These are phyloP conservation scores for Lecanicillium sp. DNA, from an alignment of 2,329 filamentous ascomycete species.

Conservation along the genomic window DNA sequence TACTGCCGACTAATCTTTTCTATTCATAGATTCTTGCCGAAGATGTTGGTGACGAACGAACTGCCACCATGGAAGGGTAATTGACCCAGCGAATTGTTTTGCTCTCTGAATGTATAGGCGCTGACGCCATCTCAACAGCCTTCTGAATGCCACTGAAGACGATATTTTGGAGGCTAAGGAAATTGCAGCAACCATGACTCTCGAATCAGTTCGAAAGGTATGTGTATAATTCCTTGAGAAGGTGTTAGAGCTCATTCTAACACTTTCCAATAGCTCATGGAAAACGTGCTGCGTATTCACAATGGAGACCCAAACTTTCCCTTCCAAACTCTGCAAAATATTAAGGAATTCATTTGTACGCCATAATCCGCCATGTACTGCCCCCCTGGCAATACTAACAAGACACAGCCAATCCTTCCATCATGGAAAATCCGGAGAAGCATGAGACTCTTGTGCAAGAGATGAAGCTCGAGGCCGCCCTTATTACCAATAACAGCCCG, in stretches of 20 bases:
- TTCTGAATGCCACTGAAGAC: constrained; percentile 20
- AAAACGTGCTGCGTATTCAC: constrained; percentile 30
- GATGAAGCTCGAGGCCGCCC: constrained; percentile 24
- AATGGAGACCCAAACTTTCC: constrained; percentile 37
- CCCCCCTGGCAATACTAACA: neutral
- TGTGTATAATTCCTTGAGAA: neutral
- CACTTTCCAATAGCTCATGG: constrained; percentile 19
- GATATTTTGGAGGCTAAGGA: constrained; percentile 22
- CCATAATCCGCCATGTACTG: neutral
- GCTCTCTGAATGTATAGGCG: neutral
- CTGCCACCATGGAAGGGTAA: constrained; percentile 6
- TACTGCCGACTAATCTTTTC: neutral
- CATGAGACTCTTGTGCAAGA: constrained; percentile 21
- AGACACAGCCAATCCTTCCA: constrained; percentile 9
- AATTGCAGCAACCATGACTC: constrained; percentile 15
- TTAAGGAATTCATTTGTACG: constrained; percentile 27
- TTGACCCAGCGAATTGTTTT: neutral
- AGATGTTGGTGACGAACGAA: constrained; percentile 1
- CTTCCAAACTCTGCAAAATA: constrained; percentile 26
- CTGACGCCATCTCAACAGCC: neutral
- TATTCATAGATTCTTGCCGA: neutral
- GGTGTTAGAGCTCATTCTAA: neutral
- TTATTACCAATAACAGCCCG: constrained; percentile 23
- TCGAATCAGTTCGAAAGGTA: constrained; percentile 14
- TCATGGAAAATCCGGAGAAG: constrained; percentile 19